A percentile compares a stretch with the other conserved stretches of the same genome.
phyloP scores from a whole-genome alignment of 2,329 filamentous ascomycete species.

The Teratosphaeria pseudoeucalypti region DNA sequence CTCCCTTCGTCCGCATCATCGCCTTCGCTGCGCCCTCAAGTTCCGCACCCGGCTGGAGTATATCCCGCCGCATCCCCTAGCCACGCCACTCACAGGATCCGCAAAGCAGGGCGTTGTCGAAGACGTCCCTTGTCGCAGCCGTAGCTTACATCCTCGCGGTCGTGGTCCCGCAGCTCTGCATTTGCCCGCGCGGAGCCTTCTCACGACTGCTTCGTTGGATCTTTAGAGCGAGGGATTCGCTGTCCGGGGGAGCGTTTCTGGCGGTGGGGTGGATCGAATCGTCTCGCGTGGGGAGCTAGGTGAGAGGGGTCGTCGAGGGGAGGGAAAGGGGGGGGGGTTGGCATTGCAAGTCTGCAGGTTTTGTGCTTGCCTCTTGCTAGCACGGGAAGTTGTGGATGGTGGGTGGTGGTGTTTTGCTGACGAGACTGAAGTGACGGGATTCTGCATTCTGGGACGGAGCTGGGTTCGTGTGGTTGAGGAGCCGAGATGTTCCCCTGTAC shows the following conservation, averaged over 20 bases:
- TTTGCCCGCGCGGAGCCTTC: constrained; percentile 21
- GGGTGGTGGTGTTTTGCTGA: not conserved
- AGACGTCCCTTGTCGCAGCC: constrained; percentile 35
- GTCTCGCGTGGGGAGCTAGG: not conserved
- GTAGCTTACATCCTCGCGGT: constrained; percentile 33
- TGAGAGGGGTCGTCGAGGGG: not conserved
- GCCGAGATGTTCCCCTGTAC: not conserved
- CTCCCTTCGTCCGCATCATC: too few relatives aligned
- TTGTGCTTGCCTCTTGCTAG: not conserved
- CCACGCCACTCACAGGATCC: constrained; percentile 20
- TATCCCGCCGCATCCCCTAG: constrained; percentile 28
- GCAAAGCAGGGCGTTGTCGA: constrained; percentile 30
- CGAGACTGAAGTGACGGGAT: not conserved
- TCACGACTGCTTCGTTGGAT: constrained; percentile 29
- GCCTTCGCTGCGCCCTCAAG: constrained; percentile 16
- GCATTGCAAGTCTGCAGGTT: not conserved
- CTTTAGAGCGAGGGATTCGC: constrained; percentile 30
- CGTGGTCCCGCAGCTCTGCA: constrained; percentile 25
- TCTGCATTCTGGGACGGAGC: not conserved
- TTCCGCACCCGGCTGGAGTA: constrained; percentile 34
- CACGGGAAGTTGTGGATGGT: not conserved
- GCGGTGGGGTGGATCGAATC: constrained; percentile 30
- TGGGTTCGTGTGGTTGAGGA: not conserved
- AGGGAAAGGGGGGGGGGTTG: not conserved
- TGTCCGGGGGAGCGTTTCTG: constrained; percentile 35